Evolutionary conservation across 139 green algal genomes (phyloP).

Genomic region (Spirogloea muscicola): DNA sequence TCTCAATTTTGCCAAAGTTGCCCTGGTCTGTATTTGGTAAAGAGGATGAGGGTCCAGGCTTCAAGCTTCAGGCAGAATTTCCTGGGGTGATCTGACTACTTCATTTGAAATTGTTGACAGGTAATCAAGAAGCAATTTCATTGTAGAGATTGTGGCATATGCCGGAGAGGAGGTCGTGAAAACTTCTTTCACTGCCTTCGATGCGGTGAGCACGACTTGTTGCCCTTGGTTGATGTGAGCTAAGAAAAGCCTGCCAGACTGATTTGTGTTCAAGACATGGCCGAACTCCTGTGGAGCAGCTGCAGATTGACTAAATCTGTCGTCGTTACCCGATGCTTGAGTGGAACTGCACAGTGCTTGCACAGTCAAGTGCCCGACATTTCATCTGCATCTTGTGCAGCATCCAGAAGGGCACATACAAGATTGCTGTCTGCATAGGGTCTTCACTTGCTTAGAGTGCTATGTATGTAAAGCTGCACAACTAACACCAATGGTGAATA

Average conservation of each 20-base stretch:
- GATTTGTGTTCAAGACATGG: neutral
- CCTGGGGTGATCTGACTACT: neutral
- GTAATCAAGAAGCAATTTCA: conserved; percentile 80
- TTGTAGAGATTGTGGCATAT: conserved; percentile 81
- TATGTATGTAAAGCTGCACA: neutral
- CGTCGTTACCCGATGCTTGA: neutral
- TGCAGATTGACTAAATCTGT: neutral
- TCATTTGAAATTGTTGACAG: too few relatives aligned
- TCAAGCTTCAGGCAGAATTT: too few relatives aligned
- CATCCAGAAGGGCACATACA: neutral
- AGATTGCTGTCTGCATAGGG: neutral
- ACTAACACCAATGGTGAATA: neutral
- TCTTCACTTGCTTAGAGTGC: neutral
- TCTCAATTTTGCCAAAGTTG: too few relatives aligned
- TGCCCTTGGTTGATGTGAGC: neutral
- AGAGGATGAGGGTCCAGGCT: too few relatives aligned
- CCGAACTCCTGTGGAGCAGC: neutral
- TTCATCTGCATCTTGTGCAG: neutral
- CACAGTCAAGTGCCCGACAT: neutral
- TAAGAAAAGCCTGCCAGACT: too few relatives aligned
- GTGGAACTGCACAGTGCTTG: neutral
- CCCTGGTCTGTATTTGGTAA: too few relatives aligned
- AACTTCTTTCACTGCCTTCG: conserved; percentile 90
- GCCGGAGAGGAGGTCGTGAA: conserved; percentile 76
- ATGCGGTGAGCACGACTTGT: conserved; percentile 16